phyloP scores from a whole-genome alignment of 129 eudicot species.

The Sambucus nigra region DNA sequence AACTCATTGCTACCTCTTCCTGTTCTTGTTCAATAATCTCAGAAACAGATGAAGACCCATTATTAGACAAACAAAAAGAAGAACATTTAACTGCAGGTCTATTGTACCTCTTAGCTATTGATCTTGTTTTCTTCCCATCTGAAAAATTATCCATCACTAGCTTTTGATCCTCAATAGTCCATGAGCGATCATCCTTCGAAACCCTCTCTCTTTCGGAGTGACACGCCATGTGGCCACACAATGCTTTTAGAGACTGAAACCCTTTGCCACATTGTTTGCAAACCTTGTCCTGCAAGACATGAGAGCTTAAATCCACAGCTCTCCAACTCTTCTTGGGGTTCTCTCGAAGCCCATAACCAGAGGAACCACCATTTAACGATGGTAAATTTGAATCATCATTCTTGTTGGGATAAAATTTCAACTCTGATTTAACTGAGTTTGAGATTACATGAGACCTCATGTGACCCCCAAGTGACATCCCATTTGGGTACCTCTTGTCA shows the following conservation, averaged over 20 bases:
- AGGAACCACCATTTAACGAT: constrained; percentile 30
- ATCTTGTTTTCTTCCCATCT: constrained; percentile 54
- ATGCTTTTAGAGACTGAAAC: constrained; percentile 72
- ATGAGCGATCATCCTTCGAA: constrained; percentile 54
- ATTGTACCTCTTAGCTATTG: constrained; percentile 44
- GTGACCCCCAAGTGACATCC: constrained; percentile 89
- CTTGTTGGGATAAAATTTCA: constrained; percentile 27
- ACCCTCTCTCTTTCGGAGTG: constrained; percentile 68
- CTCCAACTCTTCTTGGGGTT: constrained; percentile 93
- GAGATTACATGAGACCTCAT: constrained; percentile 83
- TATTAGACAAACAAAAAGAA: too few species aligned
- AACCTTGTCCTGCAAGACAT: constrained; percentile 46
- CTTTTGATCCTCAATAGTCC: constrained; percentile 76
- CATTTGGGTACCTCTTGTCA: constrained; percentile 71
- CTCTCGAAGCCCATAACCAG: constrained; percentile 76
- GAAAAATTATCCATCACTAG: constrained; percentile 52
- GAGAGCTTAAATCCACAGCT: constrained; percentile 44
- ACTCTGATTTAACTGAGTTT: constrained; percentile 49
- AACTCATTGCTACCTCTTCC: constrained; percentile 78
- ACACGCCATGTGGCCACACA: constrained; percentile 98
- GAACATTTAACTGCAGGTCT: constrained; percentile 28
- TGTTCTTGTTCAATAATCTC: constrained; percentile 66
- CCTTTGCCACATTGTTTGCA: constrained; percentile 96
- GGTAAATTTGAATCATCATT: constrained; percentile 28
- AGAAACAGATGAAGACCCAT: constrained; percentile 59